These are phyloP conservation scores for Solanum hybrid DNA, from an alignment of 305 asterid species.

Conservation along the genomic window DNA sequence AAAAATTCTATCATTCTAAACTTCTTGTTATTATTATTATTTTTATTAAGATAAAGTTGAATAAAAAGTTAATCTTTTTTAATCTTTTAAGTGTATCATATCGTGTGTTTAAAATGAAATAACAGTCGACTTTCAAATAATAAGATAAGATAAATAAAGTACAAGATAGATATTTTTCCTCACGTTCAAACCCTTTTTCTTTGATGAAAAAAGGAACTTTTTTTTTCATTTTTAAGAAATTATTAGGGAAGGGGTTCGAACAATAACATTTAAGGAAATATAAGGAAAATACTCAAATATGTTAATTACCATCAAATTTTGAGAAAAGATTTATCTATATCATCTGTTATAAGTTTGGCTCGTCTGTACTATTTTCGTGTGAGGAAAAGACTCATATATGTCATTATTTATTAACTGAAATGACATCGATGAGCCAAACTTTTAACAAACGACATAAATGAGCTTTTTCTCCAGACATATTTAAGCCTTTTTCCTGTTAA, in stretches of 20 bases:
- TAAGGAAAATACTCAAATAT: not conserved
- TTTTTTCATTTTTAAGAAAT: not conserved
- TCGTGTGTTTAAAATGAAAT: not conserved
- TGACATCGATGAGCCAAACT: too few relatives aligned
- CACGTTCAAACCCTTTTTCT: not conserved
- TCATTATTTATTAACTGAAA: too few relatives aligned
- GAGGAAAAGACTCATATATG: too few relatives aligned
- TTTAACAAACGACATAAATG: too few relatives aligned
- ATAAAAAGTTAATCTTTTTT: not conserved
- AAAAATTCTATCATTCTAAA: not conserved
- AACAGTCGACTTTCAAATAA: not conserved
- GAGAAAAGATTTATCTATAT: rapidly evolving
- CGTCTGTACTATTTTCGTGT: too few relatives aligned
- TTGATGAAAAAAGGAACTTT: not conserved
- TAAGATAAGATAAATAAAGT: not conserved
- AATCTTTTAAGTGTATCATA: not conserved
- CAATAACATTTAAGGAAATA: not conserved
- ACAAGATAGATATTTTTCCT: not conserved
- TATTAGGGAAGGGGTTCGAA: not conserved
- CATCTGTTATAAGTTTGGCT: rapidly evolving
- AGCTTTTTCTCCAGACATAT: too few relatives aligned
- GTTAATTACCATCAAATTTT: not conserved
- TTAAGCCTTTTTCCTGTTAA: not conserved
- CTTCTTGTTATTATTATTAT: not conserved
- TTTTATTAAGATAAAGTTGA: not conserved